Evolutionary conservation across 352 stramenopile genomes (phyloP), one percentile per base, ranked within the genome.

Genomic region (Nothophytophthora sp.): DNA sequence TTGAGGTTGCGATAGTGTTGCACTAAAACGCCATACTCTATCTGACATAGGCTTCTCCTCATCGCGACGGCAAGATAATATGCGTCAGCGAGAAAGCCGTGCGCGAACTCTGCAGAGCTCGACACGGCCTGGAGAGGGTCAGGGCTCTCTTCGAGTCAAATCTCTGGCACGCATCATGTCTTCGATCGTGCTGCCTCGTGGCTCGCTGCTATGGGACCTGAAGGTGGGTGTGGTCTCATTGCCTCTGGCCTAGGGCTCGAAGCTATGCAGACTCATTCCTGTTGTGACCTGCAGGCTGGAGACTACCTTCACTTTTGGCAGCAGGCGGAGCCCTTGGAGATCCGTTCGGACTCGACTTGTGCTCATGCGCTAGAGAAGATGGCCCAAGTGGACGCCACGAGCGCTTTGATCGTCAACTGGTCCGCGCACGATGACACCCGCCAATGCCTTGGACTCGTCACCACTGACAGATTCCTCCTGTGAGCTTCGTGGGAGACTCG

Each of bases 221-320:
- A 69, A 64, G 54, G 60, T 60, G 7, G 23, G 2, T 10, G 27
- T 28, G 2, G 29, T 15, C 4, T 40, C 34, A 40, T 10, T 12
- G 5, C 8, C 28, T 15, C n/a, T 37, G 19, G 13, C 34, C 18
- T 39, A 19, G 35, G 42, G 34, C 24, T 29, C 4, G 23, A 27
- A 10, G 7, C 3, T 13, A 16, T 25, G 1, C 18, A 28, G 16
- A 4, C 8, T 43, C 27, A 37, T 29, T 49, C 13, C 20, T 24
- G 28, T 13, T 20, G 29, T 27, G 13, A 16, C 29, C 16, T 12
- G 29, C 36, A 87, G 78, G 71, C 63, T 8, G 51, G 50, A 22
- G 64, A 85, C 35, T 75, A 76, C 16, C 23, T 42, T 1, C 63
- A 54, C 28, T 80, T 82, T 34, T 90, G 76, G 73, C 57, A 51